These are phyloP conservation scores for Nothophytophthora sp. DNA, from an alignment of 352 stramenopile species.

Conservation along the genomic window DNA sequence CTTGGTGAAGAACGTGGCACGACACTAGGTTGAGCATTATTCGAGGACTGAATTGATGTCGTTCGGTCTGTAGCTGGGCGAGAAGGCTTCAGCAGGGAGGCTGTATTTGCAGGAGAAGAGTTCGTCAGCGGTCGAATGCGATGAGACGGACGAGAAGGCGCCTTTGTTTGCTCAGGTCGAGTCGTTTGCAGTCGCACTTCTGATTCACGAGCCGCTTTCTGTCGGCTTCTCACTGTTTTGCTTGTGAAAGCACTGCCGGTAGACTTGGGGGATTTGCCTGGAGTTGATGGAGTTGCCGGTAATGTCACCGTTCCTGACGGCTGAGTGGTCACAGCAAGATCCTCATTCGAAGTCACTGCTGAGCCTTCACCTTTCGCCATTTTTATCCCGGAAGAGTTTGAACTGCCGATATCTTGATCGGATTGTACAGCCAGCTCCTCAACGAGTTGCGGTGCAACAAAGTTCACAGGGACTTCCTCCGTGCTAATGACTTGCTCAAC, in stretches of 20 bases:
- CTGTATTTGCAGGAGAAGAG: not conserved
- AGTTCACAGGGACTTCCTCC: not conserved
- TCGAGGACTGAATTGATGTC: not conserved
- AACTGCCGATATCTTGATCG: no score
- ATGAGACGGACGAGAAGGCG: not conserved
- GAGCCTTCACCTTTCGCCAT: not conserved
- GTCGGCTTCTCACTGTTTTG: no score
- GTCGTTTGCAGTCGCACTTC: not conserved
- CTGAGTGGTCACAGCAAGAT: no score
- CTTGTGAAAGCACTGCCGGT: no score
- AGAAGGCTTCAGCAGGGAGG: constrained; percentile 9
- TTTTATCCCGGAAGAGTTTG: no score
- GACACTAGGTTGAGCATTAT: not conserved
- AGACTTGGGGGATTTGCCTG: not conserved
- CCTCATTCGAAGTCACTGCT: not conserved
- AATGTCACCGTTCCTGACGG: not conserved
- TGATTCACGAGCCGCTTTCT: not conserved
- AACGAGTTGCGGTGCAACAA: not conserved
- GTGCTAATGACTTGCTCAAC: no score
- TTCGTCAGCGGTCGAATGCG: constrained; percentile 1
- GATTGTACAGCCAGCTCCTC: not conserved
- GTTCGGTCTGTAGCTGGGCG: constrained; percentile 3
- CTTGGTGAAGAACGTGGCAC: constrained; percentile 1
- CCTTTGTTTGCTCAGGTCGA: not conserved
- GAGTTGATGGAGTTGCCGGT: not conserved